Percentiles rank a stretch among this genome's conserved stretches.
These are phyloP conservation scores for Incumbomyces lentus DNA, from an alignment of 2,329 filamentous ascomycete genomes.

Conservation along the genomic window DNA sequence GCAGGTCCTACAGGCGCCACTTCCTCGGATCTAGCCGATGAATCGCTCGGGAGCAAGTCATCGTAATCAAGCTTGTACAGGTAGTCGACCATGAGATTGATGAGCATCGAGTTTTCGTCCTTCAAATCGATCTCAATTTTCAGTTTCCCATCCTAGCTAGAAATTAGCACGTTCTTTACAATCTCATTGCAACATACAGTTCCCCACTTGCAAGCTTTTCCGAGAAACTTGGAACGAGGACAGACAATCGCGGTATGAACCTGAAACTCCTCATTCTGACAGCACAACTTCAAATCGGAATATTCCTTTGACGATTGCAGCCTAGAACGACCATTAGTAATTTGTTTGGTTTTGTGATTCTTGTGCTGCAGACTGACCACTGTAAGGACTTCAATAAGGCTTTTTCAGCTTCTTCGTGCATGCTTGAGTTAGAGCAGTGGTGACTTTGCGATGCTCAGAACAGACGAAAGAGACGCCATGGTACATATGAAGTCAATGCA, in stretches of 20 bases:
- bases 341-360: no score
- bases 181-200: no score
- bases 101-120: not conserved
- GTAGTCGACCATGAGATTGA: not conserved
- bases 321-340: not conserved
- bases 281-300: not conserved
- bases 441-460: no score
- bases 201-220: not conserved
- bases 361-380: no score
- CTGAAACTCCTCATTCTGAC: not conserved
- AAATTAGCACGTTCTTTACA: not conserved
- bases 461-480: no score
- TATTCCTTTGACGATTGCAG: conserved; percentile 18
- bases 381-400: no score
- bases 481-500: no score
- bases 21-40: not conserved
- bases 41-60: not conserved
- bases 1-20: not conserved
- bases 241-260: not conserved
- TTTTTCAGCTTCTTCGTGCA: no score
- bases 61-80: not conserved
- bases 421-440: no score
- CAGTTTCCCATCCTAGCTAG: not conserved
- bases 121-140: not conserved
- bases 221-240: not conserved